Evolutionary conservation across 768 basidiomycete species (phyloP).

Genomic region (Strobilomyces echinocephalus): DNA sequence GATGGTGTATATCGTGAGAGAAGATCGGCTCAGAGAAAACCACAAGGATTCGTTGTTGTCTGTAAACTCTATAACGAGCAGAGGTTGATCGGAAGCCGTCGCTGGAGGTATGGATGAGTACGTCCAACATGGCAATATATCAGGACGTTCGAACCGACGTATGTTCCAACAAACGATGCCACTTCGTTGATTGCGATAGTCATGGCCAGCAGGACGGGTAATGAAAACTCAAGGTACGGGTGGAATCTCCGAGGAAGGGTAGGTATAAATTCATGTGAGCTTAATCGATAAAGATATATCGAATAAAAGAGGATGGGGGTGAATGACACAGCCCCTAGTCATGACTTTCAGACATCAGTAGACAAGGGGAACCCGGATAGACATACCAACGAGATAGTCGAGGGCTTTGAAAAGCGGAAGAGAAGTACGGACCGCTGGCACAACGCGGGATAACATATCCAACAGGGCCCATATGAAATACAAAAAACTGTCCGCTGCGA

Average conservation of each 20-base stretch:
- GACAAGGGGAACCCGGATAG: background rate
- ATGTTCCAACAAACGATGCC: slow-evolving; percentile 59
- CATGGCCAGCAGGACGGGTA: slow-evolving; percentile 52
- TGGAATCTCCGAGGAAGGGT: slow-evolving; percentile 49
- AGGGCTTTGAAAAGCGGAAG: slow-evolving; percentile 45
- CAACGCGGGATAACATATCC: slow-evolving; percentile 54
- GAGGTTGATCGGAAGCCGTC: slow-evolving; percentile 2
- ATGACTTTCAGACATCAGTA: background rate
- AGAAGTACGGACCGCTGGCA: slow-evolving; percentile 47
- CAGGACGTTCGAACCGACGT: slow-evolving; percentile 42
- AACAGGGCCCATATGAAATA: slow-evolving; percentile 57
- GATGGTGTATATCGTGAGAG: slow-evolving; percentile 53
- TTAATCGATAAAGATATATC: slow-evolving; percentile 57
- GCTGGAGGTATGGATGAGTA: slow-evolving; percentile 8
- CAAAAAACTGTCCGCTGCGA: slow-evolving; percentile 57
- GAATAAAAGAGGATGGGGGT: slow-evolving; percentile 62
- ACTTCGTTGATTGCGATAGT: slow-evolving; percentile 53
- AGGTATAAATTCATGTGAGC: slow-evolving; percentile 46
- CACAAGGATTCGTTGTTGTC: slow-evolving; percentile 36
- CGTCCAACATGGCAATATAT: background rate
- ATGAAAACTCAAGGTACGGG: slow-evolving; percentile 38
- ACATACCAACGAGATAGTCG: slow-evolving; percentile 60
- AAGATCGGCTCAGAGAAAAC: slow-evolving; percentile 55
- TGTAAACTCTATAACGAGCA: slow-evolving; percentile 44
- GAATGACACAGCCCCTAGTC: slow-evolving; percentile 50